Evolutionary conservation across 257 asterid genomes (phyloP).

Genomic region (Fraxinus americana): DNA sequence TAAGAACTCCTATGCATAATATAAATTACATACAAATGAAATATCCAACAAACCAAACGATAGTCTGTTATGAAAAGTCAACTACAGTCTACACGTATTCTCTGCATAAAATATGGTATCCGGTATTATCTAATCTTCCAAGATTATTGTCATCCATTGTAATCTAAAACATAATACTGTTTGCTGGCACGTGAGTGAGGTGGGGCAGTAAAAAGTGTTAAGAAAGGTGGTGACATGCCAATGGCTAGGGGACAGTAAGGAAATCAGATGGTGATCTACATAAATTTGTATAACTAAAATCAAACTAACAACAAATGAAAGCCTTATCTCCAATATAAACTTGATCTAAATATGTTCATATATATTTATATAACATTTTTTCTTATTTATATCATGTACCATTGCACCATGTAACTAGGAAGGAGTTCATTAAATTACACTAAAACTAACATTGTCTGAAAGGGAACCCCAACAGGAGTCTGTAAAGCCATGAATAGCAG

Average conservation of each 20-base stretch:
- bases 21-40: not conserved
- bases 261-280: too few species aligned
- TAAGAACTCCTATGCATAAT: not conserved
- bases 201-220: too few species aligned
- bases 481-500: too few species aligned
- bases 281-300: too few species aligned
- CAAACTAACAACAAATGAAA: too few species aligned
- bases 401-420: constrained; percentile 5
- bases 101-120: not conserved
- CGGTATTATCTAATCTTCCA: not conserved
- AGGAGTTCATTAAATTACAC: not conserved
- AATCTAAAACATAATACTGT: not conserved
- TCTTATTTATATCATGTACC: not conserved
- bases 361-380: too few species aligned
- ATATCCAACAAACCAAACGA: not conserved
- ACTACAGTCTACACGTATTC: not conserved
- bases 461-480: too few species aligned
- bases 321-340: too few species aligned
- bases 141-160: not conserved
- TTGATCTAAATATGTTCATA: not conserved
- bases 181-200: not conserved
- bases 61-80: not conserved
- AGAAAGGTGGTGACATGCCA: too few species aligned
- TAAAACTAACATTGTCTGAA: too few species aligned
- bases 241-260: too few species aligned